Conservation (phyloP, 768 basidiomycete genomes). For the Psilocybe cubensis region DNA sequence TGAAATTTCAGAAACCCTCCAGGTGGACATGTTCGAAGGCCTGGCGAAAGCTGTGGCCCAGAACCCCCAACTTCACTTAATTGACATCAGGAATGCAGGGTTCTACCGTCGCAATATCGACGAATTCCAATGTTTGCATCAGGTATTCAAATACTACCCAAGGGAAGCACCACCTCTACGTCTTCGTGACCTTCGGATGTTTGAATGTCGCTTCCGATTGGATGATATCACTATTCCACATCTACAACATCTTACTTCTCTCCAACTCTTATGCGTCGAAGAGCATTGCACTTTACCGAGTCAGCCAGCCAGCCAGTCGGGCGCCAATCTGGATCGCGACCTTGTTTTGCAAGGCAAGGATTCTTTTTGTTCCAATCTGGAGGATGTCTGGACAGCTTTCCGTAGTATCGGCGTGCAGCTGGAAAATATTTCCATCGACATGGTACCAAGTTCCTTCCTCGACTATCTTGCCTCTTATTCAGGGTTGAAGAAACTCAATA, state of each 20-base stretch:
- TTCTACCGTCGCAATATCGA: background rate
- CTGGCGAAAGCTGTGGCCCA: background rate
- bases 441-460: background rate
- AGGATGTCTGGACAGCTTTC: background rate
- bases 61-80: background rate
- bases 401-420: background rate
- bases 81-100: background rate
- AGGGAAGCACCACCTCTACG: background rate
- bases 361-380: background rate
- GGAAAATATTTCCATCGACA: background rate
- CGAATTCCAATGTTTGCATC: background rate
- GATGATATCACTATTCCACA: constrained; percentile 5
- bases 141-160: background rate
- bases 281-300: background rate
- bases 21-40: background rate
- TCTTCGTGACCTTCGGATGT: constrained; percentile 1
- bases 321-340: no score
- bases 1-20: background rate
- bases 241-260: constrained; percentile 7
- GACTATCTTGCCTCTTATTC: background rate
- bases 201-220: background rate
- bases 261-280: constrained; percentile 1
- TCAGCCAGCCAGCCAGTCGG: background rate
- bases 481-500: background rate
- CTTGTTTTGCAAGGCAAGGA: background rate